Evolutionary conservation across 2,329 filamentous ascomycete species (phyloP).

Genomic region (Diplodia corticola): DNA sequence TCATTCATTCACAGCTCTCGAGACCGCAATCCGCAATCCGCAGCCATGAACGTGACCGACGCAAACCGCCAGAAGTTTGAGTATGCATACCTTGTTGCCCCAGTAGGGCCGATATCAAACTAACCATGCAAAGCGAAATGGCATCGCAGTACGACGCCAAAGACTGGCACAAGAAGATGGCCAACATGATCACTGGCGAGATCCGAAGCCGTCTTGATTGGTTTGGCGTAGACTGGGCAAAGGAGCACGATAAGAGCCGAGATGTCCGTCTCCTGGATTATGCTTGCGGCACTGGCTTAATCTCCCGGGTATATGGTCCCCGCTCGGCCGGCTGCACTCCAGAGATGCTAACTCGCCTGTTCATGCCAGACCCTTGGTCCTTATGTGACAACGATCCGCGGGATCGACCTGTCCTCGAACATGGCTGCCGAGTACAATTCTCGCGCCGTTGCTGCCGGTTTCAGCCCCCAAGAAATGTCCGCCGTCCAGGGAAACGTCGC

Average conservation of each 20-base stretch:
- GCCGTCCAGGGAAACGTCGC: slow-evolving; percentile 41
- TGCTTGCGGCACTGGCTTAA: slow-evolving; percentile 69
- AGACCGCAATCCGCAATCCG: neutral
- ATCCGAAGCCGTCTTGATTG: slow-evolving; percentile 58
- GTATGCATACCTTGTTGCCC: slow-evolving; percentile 25
- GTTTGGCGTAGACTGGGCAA: slow-evolving; percentile 60
- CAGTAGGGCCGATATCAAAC: neutral
- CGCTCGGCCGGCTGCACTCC: neutral
- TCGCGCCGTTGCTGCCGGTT: slow-evolving; percentile 43
- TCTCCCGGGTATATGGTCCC: slow-evolving; percentile 58
- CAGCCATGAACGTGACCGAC: slow-evolving; percentile 29
- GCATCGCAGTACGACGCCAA: slow-evolving; percentile 59
- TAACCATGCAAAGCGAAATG: slow-evolving; percentile 46
- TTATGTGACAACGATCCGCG: slow-evolving; percentile 63
- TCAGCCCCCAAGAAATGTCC: slow-evolving; percentile 28
- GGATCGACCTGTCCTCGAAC: slow-evolving; percentile 68
- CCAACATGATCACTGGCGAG: slow-evolving; percentile 56
- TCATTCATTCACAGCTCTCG: neutral
- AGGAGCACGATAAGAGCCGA: slow-evolving; percentile 23
- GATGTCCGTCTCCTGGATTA: slow-evolving; percentile 66
- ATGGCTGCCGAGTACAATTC: slow-evolving; percentile 71
- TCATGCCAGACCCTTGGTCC: slow-evolving; percentile 58
- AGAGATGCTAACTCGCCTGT: neutral
- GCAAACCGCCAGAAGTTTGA: slow-evolving; percentile 41
- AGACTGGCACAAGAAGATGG: slow-evolving; percentile 53